A percentile compares a stretch with the other conserved stretches of the same genome.
These are phyloP conservation scores for Camptophora hylomeconis DNA, from an alignment of 2,329 filamentous ascomycete species.

Conservation along the genomic window DNA sequence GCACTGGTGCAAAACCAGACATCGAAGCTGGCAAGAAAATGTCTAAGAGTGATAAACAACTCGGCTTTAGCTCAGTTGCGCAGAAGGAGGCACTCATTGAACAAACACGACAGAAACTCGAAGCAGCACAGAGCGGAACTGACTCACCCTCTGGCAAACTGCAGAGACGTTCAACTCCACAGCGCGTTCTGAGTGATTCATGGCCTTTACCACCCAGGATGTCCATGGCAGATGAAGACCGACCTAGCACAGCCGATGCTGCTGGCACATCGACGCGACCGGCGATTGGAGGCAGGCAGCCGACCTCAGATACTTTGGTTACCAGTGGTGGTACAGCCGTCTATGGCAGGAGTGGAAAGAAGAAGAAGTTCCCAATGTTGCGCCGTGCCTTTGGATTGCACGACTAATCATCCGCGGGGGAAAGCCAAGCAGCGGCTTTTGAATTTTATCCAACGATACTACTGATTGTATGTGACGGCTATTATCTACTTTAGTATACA, in stretches of 20 bases:
- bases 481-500: neutral
- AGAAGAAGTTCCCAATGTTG: conserved; percentile 32
- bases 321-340: conserved; percentile 8
- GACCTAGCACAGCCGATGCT: conserved; percentile 19
- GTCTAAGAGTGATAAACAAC: no score
- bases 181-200: conserved; percentile 25
- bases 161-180: conserved; percentile 32
- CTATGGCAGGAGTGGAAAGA: conserved; percentile 26
- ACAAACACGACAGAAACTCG: conserved; percentile 39
- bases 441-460: conserved; percentile 7
- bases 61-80: conserved; percentile 29
- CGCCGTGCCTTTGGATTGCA: conserved; percentile 32
- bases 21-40: conserved; percentile 22
- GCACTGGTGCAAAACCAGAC: conserved; percentile 18
- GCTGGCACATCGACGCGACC: conserved; percentile 10
- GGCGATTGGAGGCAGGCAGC: conserved; percentile 6
- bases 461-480: conserved; percentile 4
- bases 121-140: conserved; percentile 12
- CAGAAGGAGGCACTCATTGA: conserved; percentile 51
- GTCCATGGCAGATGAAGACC: conserved; percentile 6
- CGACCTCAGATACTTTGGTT: conserved; percentile 14
- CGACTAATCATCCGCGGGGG: conserved; percentile 17
- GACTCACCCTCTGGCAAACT: conserved; percentile 25
- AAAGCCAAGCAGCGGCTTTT: no score
- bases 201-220: conserved; percentile 35